Evolutionary conservation across 192 early-diverging fungal genomes (phyloP).

Genomic region (Coemansia sp.): DNA sequence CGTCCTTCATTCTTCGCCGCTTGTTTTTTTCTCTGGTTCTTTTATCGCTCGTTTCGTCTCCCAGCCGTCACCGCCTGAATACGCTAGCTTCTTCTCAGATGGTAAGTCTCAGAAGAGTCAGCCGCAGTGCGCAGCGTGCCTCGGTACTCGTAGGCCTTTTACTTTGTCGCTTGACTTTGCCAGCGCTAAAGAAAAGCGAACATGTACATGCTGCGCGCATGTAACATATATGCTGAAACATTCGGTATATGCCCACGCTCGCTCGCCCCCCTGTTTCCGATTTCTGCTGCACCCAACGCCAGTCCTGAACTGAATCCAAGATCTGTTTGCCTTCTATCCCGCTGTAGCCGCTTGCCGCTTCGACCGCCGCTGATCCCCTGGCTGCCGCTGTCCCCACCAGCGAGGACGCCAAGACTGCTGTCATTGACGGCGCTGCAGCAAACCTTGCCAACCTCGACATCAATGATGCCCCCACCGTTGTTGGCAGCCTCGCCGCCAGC

Average conservation of each 20-base stretch:
- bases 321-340: background rate
- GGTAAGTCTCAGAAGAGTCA: background rate
- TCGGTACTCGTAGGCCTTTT: background rate
- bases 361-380: background rate
- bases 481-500: slow-evolving; percentile 9
- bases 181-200: background rate
- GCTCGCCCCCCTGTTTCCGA: background rate
- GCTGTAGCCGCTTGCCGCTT: background rate
- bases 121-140: background rate
- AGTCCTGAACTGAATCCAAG: background rate
- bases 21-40: background rate
- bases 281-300: background rate
- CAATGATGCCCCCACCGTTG: slow-evolving; percentile 1
- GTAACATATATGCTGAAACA: background rate
- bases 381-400: slow-evolving; percentile 2
- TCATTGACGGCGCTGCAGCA: slow-evolving; percentile 3
- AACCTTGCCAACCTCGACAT: background rate
- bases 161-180: background rate
- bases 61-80: background rate
- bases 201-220: background rate
- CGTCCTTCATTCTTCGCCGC: background rate
- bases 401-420: slow-evolving; percentile 8
- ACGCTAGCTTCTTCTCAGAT: slow-evolving; percentile 3
- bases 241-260: background rate
- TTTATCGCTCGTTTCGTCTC: no score